A percentile compares a stretch with the other conserved stretches of the same genome.
Evolutionary conservation across 2,329 filamentous ascomycete species (phyloP).

Genomic region (Trichophyton rubrum): DNA sequence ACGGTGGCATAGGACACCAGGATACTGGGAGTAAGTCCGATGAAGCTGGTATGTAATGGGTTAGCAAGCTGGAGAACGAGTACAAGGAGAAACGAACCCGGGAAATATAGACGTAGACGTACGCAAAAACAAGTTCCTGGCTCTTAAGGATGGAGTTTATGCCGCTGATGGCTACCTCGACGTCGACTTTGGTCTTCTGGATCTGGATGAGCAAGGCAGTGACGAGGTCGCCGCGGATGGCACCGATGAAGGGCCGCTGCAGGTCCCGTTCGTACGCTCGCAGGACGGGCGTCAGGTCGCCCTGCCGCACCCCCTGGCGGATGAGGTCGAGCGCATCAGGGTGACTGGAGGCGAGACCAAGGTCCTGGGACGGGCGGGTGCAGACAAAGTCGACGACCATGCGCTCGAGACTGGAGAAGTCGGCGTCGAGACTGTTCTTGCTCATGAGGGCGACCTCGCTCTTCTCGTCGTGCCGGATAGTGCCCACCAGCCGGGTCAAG

Average conservation of each 20-base stretch:
- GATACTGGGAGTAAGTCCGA: constrained; percentile 86
- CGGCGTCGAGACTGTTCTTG: constrained; percentile 76
- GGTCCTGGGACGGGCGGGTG: constrained; percentile 49
- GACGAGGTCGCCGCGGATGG: constrained; percentile 73
- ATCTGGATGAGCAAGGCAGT: constrained; percentile 89
- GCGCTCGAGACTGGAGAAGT: constrained; percentile 80
- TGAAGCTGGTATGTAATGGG: constrained; percentile 46
- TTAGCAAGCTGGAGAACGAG: constrained; percentile 5
- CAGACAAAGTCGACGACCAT: constrained; percentile 97
- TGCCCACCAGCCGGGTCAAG: constrained; percentile 67
- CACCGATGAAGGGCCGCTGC: constrained; percentile 66
- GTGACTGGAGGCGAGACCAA: constrained; percentile 44
- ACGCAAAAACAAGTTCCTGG: constrained; percentile 86
- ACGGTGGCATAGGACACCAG: constrained; percentile 65
- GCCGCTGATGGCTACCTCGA: constrained; percentile 89
- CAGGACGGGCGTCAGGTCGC: constrained; percentile 83
- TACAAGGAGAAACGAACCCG: neutral
- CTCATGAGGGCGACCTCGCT: constrained; percentile 97
- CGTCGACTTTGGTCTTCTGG: constrained; percentile 97
- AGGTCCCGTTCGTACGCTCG: constrained; percentile 85
- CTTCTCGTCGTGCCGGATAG: constrained; percentile 81
- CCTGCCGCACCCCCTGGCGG: constrained; percentile 68
- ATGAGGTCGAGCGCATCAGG: constrained; percentile 63
- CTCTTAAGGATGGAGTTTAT: constrained; percentile 92
- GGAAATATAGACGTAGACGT: constrained; percentile 12